Evolutionary conservation across 2,329 filamentous ascomycete genomes (phyloP), one percentile per base, ranked within the genome.

Genomic region (Fusarium oxysporum): DNA sequence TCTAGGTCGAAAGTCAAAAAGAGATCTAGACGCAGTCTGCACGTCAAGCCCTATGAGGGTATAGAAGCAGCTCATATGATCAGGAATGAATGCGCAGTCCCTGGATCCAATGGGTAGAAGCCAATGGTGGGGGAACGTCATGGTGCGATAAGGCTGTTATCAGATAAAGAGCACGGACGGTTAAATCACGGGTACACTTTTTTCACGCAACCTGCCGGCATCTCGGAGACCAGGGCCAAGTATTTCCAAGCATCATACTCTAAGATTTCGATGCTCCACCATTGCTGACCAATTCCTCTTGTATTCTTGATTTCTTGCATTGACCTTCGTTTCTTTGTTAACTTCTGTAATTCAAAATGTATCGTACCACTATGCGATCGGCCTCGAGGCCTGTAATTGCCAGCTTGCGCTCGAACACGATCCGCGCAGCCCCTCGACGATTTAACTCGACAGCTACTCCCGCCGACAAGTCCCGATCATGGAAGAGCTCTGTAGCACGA

Each of bases 401-500:
- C 76, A 79, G 81, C 65, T 75, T 85, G 66, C 83, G 86, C 76
- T 79, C 82, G 53, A 79, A 82, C 19, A 74, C 78, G n/a, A 62
- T 83, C 73, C 79, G 81, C 60, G 78, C 82, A 50, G 81, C 80
- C 40, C 82, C 85, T 51, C 83, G 87, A 71, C 85, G 88, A 72
- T 86, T 89, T 70, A 83, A 86, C 71, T 89, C 87, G 62, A 89
- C 89, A 62, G 68, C 80, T 7, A 71, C 80, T 17, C 81, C 92
- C 7, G 86, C 90, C 73, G 85, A 89, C 79, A 93, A 91, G 84
- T 90, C 90, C 77, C 86, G 94, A 81, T 93, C 91, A 80, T 97
- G 94, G 93, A 97, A 95, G 88, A 92, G 91, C 81, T 87, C 91
- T 57, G 87, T 87, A 8, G 81, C 89, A 77, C 89, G 96, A 85